Evolutionary conservation across 805 yeast species (phyloP).

Genomic region (Lachancea quebecensis): DNA sequence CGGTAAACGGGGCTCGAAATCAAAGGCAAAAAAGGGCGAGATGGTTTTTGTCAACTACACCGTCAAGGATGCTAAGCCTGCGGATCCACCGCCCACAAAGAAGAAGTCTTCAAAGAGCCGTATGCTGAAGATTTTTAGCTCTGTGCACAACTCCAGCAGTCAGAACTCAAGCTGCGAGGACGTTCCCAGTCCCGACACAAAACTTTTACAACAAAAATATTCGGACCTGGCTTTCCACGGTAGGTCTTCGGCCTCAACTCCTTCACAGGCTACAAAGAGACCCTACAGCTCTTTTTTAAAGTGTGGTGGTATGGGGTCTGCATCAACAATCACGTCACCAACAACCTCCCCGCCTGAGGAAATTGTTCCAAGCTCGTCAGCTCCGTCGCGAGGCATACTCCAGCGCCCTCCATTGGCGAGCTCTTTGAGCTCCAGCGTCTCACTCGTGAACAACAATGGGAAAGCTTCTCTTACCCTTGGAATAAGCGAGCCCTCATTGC

Average conservation of each 20-base stretch:
- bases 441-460: conserved; percentile 10
- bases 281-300: conserved; percentile 21
- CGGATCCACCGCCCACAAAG: conserved; percentile 7
- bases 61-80: conserved; percentile 24
- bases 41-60: conserved; percentile 33
- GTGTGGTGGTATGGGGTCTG: conserved; percentile 12
- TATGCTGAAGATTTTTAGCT: conserved; percentile 26
- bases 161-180: neutral
- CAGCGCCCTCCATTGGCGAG: conserved; percentile 6
- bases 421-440: conserved; percentile 10
- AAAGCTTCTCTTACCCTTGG: conserved; percentile 9
- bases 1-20: conserved; percentile 13
- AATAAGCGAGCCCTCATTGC: neutral
- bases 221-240: neutral
- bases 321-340: conserved; percentile 6
- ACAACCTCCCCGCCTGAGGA: conserved; percentile 11
- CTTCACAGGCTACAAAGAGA: conserved; percentile 14
- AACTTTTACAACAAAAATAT: neutral
- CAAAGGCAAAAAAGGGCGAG: conserved; percentile 18
- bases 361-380: conserved; percentile 21
- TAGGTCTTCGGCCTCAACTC: conserved; percentile 5
- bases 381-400: conserved; percentile 3
- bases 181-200: neutral
- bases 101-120: conserved; percentile 26
- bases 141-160: conserved; percentile 2